Base-by-base conservation (phyloP, 257 asterid species). In the Lantana camara region DNA sequence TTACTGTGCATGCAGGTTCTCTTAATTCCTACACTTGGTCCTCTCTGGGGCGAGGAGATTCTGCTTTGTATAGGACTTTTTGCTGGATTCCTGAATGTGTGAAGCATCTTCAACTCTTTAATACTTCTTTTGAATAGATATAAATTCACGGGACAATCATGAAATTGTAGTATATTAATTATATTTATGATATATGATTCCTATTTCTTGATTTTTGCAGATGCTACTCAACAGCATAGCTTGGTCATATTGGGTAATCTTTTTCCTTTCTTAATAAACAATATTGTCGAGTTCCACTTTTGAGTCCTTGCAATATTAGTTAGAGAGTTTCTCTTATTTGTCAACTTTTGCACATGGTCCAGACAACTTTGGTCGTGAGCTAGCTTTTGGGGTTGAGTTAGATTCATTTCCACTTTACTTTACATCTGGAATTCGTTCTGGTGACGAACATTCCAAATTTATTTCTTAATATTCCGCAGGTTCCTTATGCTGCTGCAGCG, bases 221-320 rank as follows among this genome's bases (percentile, higher is more conserved):
- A 74, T 87, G 85, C 44, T 89, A 30, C 85, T 89, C 29, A 74
- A 81, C 88, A 89, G 97, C 81, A 77, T 87, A 53, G 94, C 97
- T 0, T 89, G 97, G 95, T 66, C 91, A 14, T 82, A 86, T 13
- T 87, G 94, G 94, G 95, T 35, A 35, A 35, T 1, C 40, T 35
- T 35, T 35, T 5, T 35, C 35, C 35, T 30, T 30, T 30, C 35
- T 3, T 30, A 2, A 7, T 30, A 30, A 3, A 30, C 35, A 30
- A 3, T 30, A n/a, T n/a, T n/a, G 7, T 30, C 7, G 7, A 30
- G 3, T 2, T 30, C 35, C 35, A 30, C 4, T n/a, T n/a, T n/a
- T n/a, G n/a, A n/a, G n/a, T n/a, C n/a, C n/a, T n/a, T n/a, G n/a
- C n/a, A n/a, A n/a, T n/a, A n/a, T n/a, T n/a, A n/a, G n/a, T n/a